Conservation (phyloP, 768 basidiomycete species). For the Lentinus brumalis region DNA sequence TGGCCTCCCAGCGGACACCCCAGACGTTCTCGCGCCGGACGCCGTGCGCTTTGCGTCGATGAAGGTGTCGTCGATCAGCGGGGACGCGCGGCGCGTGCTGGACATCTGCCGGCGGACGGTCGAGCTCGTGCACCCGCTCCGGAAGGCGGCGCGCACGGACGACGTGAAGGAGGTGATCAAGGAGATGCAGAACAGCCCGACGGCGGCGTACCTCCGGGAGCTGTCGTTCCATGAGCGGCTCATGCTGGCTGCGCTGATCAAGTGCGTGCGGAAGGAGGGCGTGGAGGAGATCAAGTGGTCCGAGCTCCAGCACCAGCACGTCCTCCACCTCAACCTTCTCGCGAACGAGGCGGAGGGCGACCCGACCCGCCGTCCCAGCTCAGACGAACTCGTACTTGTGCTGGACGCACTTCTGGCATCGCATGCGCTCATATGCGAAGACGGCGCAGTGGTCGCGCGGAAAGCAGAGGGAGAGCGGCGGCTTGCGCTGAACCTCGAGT, state of each 20-base stretch:
- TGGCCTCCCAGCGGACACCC: slow-evolving; percentile 48
- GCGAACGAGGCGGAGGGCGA: slow-evolving; percentile 45
- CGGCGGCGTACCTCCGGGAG: slow-evolving; percentile 77
- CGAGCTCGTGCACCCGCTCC: slow-evolving; percentile 64
- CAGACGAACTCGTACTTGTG: slow-evolving; percentile 65
- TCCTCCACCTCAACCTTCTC: slow-evolving; percentile 67
- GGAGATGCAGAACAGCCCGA: slow-evolving; percentile 90
- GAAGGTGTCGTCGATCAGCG: slow-evolving; percentile 78
- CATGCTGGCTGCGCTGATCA: slow-evolving; percentile 81
- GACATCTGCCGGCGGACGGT: slow-evolving; percentile 93
- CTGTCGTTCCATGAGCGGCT: slow-evolving; percentile 88
- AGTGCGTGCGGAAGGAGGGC: slow-evolving; percentile 81
- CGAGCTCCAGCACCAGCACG: slow-evolving; percentile 79
- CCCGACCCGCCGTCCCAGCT: slow-evolving; percentile 50
- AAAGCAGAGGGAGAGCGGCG: slow-evolving; percentile 68
- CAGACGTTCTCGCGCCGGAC: slow-evolving; percentile 60
- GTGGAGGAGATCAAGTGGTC: slow-evolving; percentile 87
- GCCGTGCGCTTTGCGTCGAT: slow-evolving; percentile 86
- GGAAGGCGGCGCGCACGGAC: slow-evolving; percentile 57
- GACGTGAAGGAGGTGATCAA: slow-evolving; percentile 82
- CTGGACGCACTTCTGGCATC: slow-evolving; percentile 78
- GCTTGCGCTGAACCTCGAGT: slow-evolving; percentile 82
- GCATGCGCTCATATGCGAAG: slow-evolving; percentile 75
- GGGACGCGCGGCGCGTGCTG: slow-evolving; percentile 90
- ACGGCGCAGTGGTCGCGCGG: slow-evolving; percentile 51